Evolutionary conservation across 495 filamentous ascomycete species (phyloP).

Genomic region (Parachaetomium inaequale): DNA sequence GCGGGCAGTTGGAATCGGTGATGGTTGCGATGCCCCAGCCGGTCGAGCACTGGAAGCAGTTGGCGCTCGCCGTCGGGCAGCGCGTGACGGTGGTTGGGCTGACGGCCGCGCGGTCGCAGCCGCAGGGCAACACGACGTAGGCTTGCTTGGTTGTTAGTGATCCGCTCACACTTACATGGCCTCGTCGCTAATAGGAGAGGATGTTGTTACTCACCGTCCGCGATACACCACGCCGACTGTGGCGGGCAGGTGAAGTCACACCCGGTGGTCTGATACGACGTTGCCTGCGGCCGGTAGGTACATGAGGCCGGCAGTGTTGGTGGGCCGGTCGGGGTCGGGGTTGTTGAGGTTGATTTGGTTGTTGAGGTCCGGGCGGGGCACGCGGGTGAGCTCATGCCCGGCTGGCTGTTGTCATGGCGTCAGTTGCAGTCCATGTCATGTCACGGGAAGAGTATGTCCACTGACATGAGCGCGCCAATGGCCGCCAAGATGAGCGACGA

Average conservation of each 20-base stretch:
- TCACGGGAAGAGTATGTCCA: not conserved
- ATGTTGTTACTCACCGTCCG: conserved; percentile 3
- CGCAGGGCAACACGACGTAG: conserved; percentile 21
- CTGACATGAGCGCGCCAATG: conserved; percentile 10
- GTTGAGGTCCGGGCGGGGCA: not conserved
- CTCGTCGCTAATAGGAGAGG: not conserved
- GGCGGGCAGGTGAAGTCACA: conserved; percentile 13
- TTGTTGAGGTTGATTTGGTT: not conserved
- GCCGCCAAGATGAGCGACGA: not conserved
- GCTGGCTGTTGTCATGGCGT: not conserved
- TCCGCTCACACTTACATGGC: not conserved
- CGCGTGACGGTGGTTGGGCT: conserved; percentile 21
- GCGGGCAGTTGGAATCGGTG: conserved; percentile 8
- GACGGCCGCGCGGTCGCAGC: conserved; percentile 20
- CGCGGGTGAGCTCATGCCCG: conserved; percentile 8
- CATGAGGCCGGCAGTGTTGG: conserved; percentile 13
- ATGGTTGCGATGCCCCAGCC: conserved; percentile 18
- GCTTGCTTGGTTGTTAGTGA: not conserved
- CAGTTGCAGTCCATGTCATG: not conserved
- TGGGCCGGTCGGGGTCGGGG: not conserved
- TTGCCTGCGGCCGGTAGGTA: conserved; percentile 17
- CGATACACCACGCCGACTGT: conserved; percentile 2
- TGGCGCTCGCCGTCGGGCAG: conserved; percentile 21
- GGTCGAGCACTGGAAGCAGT: conserved; percentile 18
- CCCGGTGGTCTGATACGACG: conserved; percentile 7